Evolutionary conservation across 2,329 filamentous ascomycete species (phyloP).

Genomic region (Cercospora berteroae): DNA sequence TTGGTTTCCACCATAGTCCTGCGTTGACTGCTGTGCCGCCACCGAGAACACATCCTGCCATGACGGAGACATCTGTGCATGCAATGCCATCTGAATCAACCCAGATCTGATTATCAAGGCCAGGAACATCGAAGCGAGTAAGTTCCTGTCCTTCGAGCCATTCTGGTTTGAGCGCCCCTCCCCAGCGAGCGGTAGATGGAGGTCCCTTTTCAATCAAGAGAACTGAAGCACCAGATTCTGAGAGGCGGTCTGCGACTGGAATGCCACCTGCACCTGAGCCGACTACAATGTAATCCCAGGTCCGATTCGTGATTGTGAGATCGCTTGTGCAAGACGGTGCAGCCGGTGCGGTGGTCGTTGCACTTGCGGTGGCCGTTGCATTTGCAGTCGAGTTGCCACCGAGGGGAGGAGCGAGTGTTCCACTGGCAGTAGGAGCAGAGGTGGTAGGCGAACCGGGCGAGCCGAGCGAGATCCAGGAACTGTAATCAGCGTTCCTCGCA

Average conservation of each 20-base stretch:
- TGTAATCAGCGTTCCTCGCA: conserved; percentile 48
- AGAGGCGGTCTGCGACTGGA: conserved; percentile 59
- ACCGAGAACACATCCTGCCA: conserved; percentile 70
- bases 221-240: conserved; percentile 63
- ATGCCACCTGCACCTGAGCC: conserved; percentile 64
- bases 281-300: conserved; percentile 64
- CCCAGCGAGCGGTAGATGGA: conserved; percentile 62
- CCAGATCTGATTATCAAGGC: conserved; percentile 70
- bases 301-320: conserved; percentile 40
- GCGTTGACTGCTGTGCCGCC: conserved; percentile 67
- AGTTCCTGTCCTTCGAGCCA: conserved; percentile 64
- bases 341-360: conserved; percentile 20
- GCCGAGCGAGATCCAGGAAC: conserved; percentile 39
- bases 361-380: conserved; percentile 24
- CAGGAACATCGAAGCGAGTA: conserved; percentile 69
- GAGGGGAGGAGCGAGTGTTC: conserved; percentile 13
- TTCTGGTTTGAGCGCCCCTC: conserved; percentile 58
- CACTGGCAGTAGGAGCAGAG: conserved; percentile 39
- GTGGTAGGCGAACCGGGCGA: conserved; percentile 39
- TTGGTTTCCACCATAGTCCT: conserved; percentile 66
- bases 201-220: conserved; percentile 55
- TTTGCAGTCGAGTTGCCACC: conserved; percentile 16
- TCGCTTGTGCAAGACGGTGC: conserved; percentile 27
- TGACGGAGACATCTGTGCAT: conserved; percentile 68
- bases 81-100: conserved; percentile 61